Evolutionary conservation across 2,329 filamentous ascomycete species (phyloP).

Genomic region (Fusarium haematococcum): DNA sequence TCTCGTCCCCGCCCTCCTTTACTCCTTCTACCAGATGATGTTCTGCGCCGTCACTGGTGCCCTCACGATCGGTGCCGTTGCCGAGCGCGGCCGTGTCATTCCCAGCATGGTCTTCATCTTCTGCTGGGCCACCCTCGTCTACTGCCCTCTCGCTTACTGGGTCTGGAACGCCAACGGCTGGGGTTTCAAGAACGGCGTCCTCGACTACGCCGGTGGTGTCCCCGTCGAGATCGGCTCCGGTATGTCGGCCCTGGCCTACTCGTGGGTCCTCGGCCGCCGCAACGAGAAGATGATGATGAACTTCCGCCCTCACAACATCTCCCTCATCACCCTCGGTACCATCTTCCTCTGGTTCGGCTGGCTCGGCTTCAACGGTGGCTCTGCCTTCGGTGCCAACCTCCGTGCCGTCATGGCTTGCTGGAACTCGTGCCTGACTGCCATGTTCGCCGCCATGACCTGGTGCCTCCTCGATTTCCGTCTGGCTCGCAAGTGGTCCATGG

Average conservation of each 20-base stretch:
- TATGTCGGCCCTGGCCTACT: constrained; percentile 93
- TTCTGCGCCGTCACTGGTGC: constrained; percentile 94
- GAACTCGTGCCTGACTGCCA: constrained; percentile 95
- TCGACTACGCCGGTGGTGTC: constrained; percentile 96
- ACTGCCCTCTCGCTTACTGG: constrained; percentile 97
- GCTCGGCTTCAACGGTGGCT: constrained; percentile 98
- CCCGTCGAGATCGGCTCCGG: constrained; percentile 98
- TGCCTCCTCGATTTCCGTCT: constrained; percentile 95
- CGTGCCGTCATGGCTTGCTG: constrained; percentile 97
- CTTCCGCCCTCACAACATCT: constrained; percentile 99
- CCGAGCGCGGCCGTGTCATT: constrained; percentile 91
- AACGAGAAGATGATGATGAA: constrained; percentile 99
- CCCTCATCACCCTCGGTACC: constrained; percentile 94
- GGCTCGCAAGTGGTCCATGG: constrained; percentile 90
- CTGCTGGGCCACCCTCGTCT: constrained; percentile 96
- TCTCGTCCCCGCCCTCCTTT: constrained; percentile 88
- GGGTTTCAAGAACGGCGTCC: constrained; percentile 89
- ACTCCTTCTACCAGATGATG: constrained; percentile 99
- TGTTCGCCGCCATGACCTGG: constrained; percentile 94
- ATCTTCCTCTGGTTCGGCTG: constrained; percentile 98
- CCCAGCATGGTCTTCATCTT: constrained; percentile 96
- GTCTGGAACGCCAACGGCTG: constrained; percentile 96
- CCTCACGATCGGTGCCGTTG: constrained; percentile 91
- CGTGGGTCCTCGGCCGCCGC: constrained; percentile 92
- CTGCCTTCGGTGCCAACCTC: constrained; percentile 91